Evolutionary conservation across 106 monocot genomes (phyloP), one percentile per base, ranked within the genome.

Genomic region (Hemerocallis citrina): DNA sequence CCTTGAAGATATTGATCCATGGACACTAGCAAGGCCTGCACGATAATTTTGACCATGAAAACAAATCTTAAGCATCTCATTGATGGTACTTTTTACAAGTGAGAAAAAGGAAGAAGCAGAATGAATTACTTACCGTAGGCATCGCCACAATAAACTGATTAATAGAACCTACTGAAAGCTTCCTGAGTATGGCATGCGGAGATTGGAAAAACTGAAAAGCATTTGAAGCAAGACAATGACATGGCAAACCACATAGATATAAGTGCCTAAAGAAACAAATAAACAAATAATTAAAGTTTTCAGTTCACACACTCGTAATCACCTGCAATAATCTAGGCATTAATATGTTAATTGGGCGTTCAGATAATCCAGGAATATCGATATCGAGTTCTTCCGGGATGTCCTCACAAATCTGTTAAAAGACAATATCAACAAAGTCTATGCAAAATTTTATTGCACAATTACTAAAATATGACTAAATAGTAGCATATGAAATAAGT

Each of bases 1-100:
- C 96, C 96, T 59, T 98, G 96, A 66, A 91, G 85, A 58, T 91
- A 98, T 52, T 85, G 79, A 68, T 98, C 91, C 84, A 98, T 92
- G 14, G 91, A 91, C 40, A 75, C 62, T 37, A 92, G 79, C 61
- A 98, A 72, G 6, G 91, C 96, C 96, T 98, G 71, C 34, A 76
- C 15, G 58, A 74, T 58, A 46, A 70, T 52, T 38, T 17, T 54
- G 22, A 24, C 27, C 35, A 35, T 56, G 29, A 36, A 41, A 29
- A 45, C 21, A 28, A 38, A 15, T 38, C 57, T 57, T 35, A 25
- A 51, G 40, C 17, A 67, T 14, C 4, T 61, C 29, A 23, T 16
- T 22, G 28, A 58, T 41, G 40, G 4, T 36, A 64, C 24, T 11
- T 50, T 35, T 54, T n/a, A 24, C 21, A 36, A 25, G 52, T 11